Percentiles rank a stretch among this genome's conserved stretches.
These are phyloP conservation scores for Ganoderma sinense DNA, from an alignment of 1,284 basidiomycete genomes.

Conservation along the genomic window DNA sequence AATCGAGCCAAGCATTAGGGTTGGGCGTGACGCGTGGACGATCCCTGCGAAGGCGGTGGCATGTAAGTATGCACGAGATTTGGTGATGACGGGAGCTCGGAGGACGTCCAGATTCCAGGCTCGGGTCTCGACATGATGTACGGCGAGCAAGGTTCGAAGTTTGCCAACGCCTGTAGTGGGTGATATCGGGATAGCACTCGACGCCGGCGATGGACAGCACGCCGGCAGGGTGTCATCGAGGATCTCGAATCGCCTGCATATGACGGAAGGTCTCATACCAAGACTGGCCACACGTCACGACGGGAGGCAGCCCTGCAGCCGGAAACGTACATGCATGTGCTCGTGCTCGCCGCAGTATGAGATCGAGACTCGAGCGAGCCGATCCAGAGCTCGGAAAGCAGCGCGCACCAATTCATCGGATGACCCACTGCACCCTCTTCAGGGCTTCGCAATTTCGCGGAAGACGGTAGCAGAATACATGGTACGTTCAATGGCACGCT, in stretches of 20 bases:
- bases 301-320: background rate
- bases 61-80: background rate
- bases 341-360: background rate
- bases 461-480: background rate
- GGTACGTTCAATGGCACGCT: background rate
- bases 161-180: background rate
- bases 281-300: background rate
- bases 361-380: background rate
- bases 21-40: background rate
- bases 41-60: background rate
- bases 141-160: background rate
- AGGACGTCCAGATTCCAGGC: background rate
- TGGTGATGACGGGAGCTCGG: background rate
- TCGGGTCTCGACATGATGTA: background rate
- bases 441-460: background rate
- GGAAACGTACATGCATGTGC: background rate
- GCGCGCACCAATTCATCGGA: background rate
- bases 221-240: background rate
- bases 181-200: background rate
- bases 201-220: background rate
- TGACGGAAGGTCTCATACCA: background rate
- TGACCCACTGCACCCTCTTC: background rate
- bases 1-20: background rate
- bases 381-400: conserved; percentile 1
- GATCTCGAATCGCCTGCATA: background rate